A percentile compares a stretch with the other conserved stretches of the same genome.
phyloP scores from a whole-genome alignment of 2,329 filamentous ascomycete species.

The Nemania bipapillata region DNA sequence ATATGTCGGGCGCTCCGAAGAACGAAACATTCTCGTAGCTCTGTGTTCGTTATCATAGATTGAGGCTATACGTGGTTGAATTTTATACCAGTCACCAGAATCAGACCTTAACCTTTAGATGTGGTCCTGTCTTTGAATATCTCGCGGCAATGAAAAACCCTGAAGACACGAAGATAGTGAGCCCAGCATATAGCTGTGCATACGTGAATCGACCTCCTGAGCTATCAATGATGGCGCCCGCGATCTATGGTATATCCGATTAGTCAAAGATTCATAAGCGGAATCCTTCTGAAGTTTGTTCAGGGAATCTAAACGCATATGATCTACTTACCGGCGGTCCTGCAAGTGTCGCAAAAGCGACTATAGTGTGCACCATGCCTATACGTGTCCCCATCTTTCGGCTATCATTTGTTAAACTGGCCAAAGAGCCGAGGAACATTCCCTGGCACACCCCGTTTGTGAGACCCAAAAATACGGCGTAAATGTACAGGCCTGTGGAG shows the following conservation, averaged over 20 bases:
- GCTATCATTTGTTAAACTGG: slow-evolving; percentile 40
- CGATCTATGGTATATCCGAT: slow-evolving; percentile 9
- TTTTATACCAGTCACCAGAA: neutral
- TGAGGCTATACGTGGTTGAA: neutral
- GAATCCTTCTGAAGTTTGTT: neutral
- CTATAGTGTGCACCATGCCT: slow-evolving; percentile 43
- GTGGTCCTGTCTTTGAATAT: slow-evolving; percentile 17
- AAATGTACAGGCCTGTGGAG: slow-evolving; percentile 39
- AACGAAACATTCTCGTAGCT: neutral
- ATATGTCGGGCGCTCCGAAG: too few relatives aligned
- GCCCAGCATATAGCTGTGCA: slow-evolving; percentile 42
- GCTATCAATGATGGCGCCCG: slow-evolving; percentile 43
- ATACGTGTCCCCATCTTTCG: slow-evolving; percentile 45
- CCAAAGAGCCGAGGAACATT: slow-evolving; percentile 41
- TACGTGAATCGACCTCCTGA: slow-evolving; percentile 40
- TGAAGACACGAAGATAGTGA: slow-evolving; percentile 37
- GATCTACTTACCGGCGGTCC: slow-evolving; percentile 41
- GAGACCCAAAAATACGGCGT: slow-evolving; percentile 42
- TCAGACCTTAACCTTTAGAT: slow-evolving; percentile 19
- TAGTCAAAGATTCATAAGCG: neutral
- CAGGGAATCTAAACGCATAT: neutral
- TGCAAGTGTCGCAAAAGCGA: slow-evolving; percentile 43
- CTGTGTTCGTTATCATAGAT: neutral
- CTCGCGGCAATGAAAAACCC: slow-evolving; percentile 25
- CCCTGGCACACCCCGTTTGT: slow-evolving; percentile 44